phyloP scores from a whole-genome alignment of 176 grass and related monocot genomes.

The Ampelocalamus luodianensis region DNA sequence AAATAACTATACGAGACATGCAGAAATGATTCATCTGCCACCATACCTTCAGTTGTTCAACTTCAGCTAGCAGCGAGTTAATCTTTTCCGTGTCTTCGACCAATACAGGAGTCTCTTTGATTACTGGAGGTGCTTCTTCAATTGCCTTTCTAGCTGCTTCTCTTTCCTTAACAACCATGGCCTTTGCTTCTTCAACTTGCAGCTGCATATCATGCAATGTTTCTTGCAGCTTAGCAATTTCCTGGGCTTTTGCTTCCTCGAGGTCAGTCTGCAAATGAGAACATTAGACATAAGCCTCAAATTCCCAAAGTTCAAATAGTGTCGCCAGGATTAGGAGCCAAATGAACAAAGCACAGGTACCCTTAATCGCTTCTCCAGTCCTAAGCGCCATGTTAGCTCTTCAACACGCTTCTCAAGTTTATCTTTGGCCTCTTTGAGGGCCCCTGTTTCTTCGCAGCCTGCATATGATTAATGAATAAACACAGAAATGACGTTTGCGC shows the following conservation, averaged over 20 bases:
- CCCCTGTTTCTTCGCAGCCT: slow-evolving; percentile 97
- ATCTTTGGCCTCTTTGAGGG: slow-evolving; percentile 99
- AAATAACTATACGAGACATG: slow-evolving; percentile 25
- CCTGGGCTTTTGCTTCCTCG: slow-evolving; percentile 89
- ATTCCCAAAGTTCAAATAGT: slow-evolving; percentile 33
- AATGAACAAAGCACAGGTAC: slow-evolving; percentile 57
- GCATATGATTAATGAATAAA: slow-evolving; percentile 46
- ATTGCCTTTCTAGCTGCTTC: slow-evolving; percentile 95
- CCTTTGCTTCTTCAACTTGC: slow-evolving; percentile 86
- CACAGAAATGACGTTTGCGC: slow-evolving; percentile 1
- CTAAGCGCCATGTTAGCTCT: slow-evolving; percentile 88
- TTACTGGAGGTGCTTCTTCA: slow-evolving; percentile 94
- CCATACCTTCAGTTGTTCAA: slow-evolving; percentile 78
- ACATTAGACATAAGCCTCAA: slow-evolving; percentile 38
- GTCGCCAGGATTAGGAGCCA: slow-evolving; percentile 1
- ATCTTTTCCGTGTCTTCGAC: slow-evolving; percentile 89
- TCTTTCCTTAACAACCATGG: slow-evolving; percentile 72
- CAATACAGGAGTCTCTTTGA: slow-evolving; percentile 87
- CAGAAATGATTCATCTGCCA: slow-evolving; percentile 37
- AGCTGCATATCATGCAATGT: slow-evolving; percentile 71
- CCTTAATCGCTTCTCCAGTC: slow-evolving; percentile 88
- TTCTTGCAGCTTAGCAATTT: slow-evolving; percentile 83
- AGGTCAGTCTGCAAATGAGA: slow-evolving; percentile 77
- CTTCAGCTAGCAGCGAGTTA: slow-evolving; percentile 71
- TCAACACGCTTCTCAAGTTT: slow-evolving; percentile 99